Percentiles rank a stretch among this genome's conserved stretches.
Evolutionary conservation across 495 filamentous ascomycete species (phyloP).

Genomic region (Opeltia flavorubescens): DNA sequence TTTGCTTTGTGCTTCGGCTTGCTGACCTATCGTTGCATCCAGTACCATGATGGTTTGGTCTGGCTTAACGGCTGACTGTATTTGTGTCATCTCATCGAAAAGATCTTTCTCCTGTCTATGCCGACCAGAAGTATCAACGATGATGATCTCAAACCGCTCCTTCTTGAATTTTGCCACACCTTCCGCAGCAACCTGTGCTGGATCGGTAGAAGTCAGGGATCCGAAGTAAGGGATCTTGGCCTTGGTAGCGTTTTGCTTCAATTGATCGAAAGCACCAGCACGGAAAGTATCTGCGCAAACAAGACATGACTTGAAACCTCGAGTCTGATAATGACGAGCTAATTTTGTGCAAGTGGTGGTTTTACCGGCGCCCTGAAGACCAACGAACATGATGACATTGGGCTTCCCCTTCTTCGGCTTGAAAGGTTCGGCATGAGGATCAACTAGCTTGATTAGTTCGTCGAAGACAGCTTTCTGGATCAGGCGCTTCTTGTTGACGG

Average conservation of each 20-base stretch:
- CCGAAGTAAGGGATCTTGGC: slow-evolving; percentile 99
- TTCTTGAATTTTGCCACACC: slow-evolving; percentile 99
- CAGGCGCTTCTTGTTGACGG: slow-evolving; percentile 91
- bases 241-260: slow-evolving; percentile 98
- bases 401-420: slow-evolving; percentile 91
- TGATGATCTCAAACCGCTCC: slow-evolving; percentile 95
- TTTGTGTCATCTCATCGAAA: slow-evolving; percentile 97
- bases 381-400: slow-evolving; percentile 99
- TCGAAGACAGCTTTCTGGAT: slow-evolving; percentile 98
- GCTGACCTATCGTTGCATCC: slow-evolving; percentile 90
- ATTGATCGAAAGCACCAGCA: slow-evolving; percentile 93
- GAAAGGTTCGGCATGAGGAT: slow-evolving; percentile 91
- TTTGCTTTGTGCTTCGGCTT: slow-evolving; percentile 83
- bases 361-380: slow-evolving; percentile 91
- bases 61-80: slow-evolving; percentile 77
- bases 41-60: slow-evolving; percentile 98
- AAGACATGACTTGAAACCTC: slow-evolving; percentile 86
- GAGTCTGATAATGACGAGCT: slow-evolving; percentile 82
- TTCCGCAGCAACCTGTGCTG: slow-evolving; percentile 79
- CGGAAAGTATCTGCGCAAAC: slow-evolving; percentile 98
- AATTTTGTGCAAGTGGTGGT: slow-evolving; percentile 98
- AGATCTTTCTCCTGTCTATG: slow-evolving; percentile 90
- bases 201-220: slow-evolving; percentile 88
- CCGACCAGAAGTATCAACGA: slow-evolving; percentile 90
- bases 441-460: slow-evolving; percentile 86